Evolutionary conservation across 1,284 basidiomycete species (phyloP).

Genomic region (Apiotrichum laibachii): DNA sequence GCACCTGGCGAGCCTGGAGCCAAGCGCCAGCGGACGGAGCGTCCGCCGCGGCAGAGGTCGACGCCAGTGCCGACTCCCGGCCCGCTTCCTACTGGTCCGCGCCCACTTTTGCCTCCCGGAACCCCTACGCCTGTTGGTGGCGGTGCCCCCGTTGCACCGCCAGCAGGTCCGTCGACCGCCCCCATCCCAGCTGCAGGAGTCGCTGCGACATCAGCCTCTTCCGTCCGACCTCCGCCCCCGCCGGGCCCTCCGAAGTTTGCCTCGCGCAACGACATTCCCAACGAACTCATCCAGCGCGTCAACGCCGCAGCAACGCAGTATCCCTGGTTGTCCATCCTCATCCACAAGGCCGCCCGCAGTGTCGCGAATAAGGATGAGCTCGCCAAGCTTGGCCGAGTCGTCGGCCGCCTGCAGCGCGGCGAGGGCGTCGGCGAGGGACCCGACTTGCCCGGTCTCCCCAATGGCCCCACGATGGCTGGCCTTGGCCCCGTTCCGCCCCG

Average conservation of each 20-base stretch:
- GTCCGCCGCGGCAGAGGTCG: background rate
- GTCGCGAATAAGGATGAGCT: constrained; percentile 45
- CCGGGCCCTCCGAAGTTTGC: constrained; percentile 11
- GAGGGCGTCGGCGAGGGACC: constrained; percentile 28
- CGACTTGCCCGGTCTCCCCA: constrained; percentile 15
- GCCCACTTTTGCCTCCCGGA: too few relatives aligned
- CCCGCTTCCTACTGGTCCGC: background rate
- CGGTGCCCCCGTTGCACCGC: background rate
- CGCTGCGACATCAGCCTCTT: background rate
- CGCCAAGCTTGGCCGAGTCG: constrained; percentile 41
- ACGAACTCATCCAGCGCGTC: constrained; percentile 42
- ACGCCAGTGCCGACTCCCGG: constrained; percentile 2
- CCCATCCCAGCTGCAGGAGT: background rate
- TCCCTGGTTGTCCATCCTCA: constrained; percentile 44
- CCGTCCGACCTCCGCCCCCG: background rate
- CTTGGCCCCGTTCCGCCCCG: constrained; percentile 1
- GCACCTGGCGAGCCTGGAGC: constrained; percentile 2
- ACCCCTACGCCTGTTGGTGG: background rate
- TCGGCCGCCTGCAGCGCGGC: constrained; percentile 37
- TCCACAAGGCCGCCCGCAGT: constrained; percentile 48
- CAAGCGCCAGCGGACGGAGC: constrained; percentile 5
- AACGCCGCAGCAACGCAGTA: constrained; percentile 43
- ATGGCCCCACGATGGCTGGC: constrained; percentile 12
- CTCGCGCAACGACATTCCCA: constrained; percentile 23
- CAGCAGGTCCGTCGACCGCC: constrained; percentile 7